These are phyloP conservation scores for Trichosporon sp. DNA, from an alignment of 1,284 basidiomycete genomes.

Conservation along the genomic window DNA sequence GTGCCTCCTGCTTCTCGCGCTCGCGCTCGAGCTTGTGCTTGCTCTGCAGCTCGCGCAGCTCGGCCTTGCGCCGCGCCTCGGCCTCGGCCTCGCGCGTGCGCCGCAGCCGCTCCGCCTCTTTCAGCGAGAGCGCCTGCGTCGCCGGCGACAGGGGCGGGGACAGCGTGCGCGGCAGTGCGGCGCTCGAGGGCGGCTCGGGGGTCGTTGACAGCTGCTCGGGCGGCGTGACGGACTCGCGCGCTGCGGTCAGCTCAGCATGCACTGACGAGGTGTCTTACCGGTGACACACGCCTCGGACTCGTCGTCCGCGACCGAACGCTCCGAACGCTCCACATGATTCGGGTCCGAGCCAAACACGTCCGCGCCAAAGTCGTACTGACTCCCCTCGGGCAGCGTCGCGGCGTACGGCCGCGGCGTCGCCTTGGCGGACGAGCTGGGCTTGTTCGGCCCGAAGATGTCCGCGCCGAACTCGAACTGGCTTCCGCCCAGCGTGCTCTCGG, in stretches of 20 bases:
- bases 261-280: neutral
- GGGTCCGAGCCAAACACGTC: neutral
- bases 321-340: no score
- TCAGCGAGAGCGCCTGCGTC: neutral
- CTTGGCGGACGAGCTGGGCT: neutral
- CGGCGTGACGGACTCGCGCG: neutral
- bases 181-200: neutral
- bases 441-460: neutral
- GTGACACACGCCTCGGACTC: neutral
- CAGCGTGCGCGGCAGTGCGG: neutral
- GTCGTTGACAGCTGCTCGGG: neutral
- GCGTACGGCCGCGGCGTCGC: neutral
- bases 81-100: neutral
- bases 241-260: neutral
- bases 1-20: neutral
- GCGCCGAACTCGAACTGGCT: neutral
- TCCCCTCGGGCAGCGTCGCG: neutral
- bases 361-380: neutral
- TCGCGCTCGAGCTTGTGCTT: neutral
- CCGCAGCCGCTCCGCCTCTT: neutral
- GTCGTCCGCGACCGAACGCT: neutral
- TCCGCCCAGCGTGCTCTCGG: neutral
- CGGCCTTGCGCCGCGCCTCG: neutral
- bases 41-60: neutral
- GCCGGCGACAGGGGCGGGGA: neutral